phyloP scores from a whole-genome alignment of 345 rosid genomes.

The Populus simonii region DNA sequence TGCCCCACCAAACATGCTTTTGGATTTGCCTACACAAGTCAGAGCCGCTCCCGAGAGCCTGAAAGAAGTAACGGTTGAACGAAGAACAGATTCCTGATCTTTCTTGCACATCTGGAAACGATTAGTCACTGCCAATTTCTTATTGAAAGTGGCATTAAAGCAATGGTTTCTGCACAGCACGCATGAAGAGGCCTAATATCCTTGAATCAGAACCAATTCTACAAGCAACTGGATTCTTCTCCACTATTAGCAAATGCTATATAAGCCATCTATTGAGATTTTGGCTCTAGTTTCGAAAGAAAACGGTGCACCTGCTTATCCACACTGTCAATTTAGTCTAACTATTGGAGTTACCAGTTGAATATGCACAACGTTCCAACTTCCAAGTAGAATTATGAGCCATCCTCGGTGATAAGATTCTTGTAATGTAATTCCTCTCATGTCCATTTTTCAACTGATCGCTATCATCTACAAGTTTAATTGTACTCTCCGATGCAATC shows the following conservation, averaged over 20 bases:
- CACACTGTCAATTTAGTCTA: neutral
- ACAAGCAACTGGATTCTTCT: constrained; percentile 4
- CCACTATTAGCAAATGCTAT: neutral
- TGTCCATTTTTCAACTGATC: neutral
- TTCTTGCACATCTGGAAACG: neutral
- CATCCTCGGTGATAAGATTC: neutral
- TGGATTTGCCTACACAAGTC: constrained; percentile 50
- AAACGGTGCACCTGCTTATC: neutral
- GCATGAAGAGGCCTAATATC: neutral
- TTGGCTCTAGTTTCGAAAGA: neutral
- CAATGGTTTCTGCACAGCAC: neutral
- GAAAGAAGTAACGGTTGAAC: constrained; percentile 52
- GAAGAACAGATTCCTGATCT: constrained; percentile 54
- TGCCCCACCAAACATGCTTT: constrained; percentile 66
- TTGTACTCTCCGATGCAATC: neutral
- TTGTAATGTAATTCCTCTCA: neutral
- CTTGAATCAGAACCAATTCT: neutral
- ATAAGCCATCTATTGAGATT: neutral
- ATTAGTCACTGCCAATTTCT: neutral
- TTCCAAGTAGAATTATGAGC: neutral
- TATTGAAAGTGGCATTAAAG: neutral
- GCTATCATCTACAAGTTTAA: neutral
- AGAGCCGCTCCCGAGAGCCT: constrained; percentile 56
- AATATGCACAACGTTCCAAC: neutral
- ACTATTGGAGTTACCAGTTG: neutral